Percentiles rank a stretch among this genome's conserved stretches.
Conservation (phyloP, 2,329 filamentous ascomycete species). For the Immersiporthe knoxdaviesiana region DNA sequence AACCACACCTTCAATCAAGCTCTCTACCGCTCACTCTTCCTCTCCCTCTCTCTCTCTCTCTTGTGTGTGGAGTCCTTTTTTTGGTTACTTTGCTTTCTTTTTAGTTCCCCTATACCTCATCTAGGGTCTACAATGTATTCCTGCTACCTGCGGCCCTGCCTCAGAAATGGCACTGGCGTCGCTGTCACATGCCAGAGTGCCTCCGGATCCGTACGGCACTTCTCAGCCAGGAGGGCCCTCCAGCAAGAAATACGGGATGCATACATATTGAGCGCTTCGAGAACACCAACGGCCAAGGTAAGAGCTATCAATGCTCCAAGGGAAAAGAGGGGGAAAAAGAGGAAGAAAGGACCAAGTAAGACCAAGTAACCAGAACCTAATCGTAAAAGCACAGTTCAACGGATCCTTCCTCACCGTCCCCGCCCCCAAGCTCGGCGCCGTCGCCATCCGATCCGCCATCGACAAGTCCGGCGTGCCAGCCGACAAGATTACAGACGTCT, state of each 20-base stretch:
- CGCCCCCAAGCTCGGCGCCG: slow-evolving; percentile 85
- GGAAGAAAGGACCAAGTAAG: too few relatives aligned
- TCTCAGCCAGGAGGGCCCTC: slow-evolving; percentile 49
- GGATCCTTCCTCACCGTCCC: slow-evolving; percentile 82
- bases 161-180: slow-evolving; percentile 15
- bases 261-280: slow-evolving; percentile 88
- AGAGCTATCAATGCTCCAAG: slow-evolving; percentile 19
- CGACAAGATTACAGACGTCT: slow-evolving; percentile 85
- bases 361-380: slow-evolving; percentile 1
- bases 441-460: slow-evolving; percentile 88
- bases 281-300: slow-evolving; percentile 90
- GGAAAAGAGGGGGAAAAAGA: too few relatives aligned
- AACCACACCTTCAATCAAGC: not conserved
- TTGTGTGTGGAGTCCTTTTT: not conserved
- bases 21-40: not conserved
- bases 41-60: not conserved
- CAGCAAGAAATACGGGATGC: slow-evolving; percentile 80
- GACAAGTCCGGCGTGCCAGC: slow-evolving; percentile 82
- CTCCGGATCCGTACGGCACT: slow-evolving; percentile 42
- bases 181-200: slow-evolving; percentile 29
- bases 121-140: slow-evolving; percentile 34
- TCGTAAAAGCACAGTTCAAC: slow-evolving; percentile 72
- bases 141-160: slow-evolving; percentile 35
- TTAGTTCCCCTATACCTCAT: not conserved
- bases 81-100: not conserved